These are phyloP conservation scores for Pichia rugopelliculosa DNA, from an alignment of 805 yeast genomes.

Conservation along the genomic window DNA sequence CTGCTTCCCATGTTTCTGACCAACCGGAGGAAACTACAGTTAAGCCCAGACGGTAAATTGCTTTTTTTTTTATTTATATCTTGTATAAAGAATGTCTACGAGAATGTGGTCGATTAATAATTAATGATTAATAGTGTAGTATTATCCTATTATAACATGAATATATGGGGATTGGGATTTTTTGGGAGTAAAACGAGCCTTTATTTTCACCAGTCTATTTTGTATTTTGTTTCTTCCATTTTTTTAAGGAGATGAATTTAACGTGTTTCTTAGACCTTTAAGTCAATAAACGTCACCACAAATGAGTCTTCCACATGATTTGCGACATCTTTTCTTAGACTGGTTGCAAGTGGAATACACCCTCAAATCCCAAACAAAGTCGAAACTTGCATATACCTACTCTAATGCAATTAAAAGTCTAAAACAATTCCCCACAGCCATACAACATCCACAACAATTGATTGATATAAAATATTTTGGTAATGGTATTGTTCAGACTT, in stretches of 20 bases:
- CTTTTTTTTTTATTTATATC: not conserved
- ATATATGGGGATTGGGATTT: too few relatives aligned
- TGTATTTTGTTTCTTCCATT: not conserved
- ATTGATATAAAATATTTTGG: constrained; percentile 62
- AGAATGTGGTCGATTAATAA: too few relatives aligned
- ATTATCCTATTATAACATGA: too few relatives aligned
- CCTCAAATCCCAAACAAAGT: constrained; percentile 2
- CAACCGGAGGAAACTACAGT: not conserved
- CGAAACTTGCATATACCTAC: constrained; percentile 38
- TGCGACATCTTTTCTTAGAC: constrained; percentile 43
- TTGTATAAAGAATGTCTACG: not conserved
- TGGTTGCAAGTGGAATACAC: constrained; percentile 54
- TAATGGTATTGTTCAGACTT: constrained; percentile 47
- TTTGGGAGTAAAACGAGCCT: not conserved
- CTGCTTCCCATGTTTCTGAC: not conserved
- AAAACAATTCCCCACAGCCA: constrained; percentile 34
- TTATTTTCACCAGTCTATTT: not conserved
- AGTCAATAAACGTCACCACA: not conserved
- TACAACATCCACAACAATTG: constrained; percentile 53
- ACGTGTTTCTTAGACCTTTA: not conserved
- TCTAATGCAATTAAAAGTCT: constrained; percentile 50
- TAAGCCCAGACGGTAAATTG: not conserved
- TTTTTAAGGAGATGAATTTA: too few relatives aligned
- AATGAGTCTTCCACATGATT: constrained; percentile 39
- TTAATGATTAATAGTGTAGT: too few relatives aligned